A percentile compares a stretch with the other conserved stretches of the same genome.
phyloP scores from a whole-genome alignment of 805 yeast species.

The Nakazawaea pomicola region DNA sequence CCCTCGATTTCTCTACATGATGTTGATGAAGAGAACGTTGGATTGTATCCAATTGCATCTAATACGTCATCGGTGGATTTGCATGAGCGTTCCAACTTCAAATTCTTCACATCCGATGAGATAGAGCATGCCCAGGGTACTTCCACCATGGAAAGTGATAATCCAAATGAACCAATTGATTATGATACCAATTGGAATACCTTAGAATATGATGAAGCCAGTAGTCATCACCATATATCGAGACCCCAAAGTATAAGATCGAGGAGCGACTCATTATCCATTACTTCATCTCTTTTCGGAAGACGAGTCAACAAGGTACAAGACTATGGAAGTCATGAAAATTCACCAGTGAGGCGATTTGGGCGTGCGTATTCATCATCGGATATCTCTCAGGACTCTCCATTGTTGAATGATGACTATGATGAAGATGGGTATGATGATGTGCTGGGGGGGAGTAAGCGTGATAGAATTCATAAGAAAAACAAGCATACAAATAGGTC shows the following conservation, averaged over 20 bases:
- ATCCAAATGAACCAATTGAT: constrained; percentile 46
- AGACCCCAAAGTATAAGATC: constrained; percentile 2
- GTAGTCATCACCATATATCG: neutral
- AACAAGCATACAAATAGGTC: constrained; percentile 15
- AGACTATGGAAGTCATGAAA: constrained; percentile 13
- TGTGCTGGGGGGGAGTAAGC: constrained; percentile 9
- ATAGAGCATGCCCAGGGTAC: constrained; percentile 85
- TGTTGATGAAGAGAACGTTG: constrained; percentile 18
- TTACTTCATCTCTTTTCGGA: constrained; percentile 12
- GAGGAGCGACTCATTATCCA: constrained; percentile 5
- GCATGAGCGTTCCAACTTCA: constrained; percentile 46
- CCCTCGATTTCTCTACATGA: constrained; percentile 12
- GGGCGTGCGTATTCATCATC: constrained; percentile 14
- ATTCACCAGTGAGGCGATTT: constrained; percentile 14
- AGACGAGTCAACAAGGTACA: constrained; percentile 4
- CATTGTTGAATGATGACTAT: constrained; percentile 15
- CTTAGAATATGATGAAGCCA: constrained; percentile 38
- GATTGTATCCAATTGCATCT: constrained; percentile 30
- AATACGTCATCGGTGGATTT: constrained; percentile 32
- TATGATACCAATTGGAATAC: constrained; percentile 75
- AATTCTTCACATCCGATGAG: constrained; percentile 79
- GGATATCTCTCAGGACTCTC: constrained; percentile 15
- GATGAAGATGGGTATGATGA: constrained; percentile 21
- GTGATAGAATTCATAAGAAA: constrained; percentile 1
- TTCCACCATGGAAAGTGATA: constrained; percentile 53